Base-by-base conservation (phyloP, 225 moss, liverwort and hornwort genomes). In the Pseudisothecium myosuroides region DNA sequence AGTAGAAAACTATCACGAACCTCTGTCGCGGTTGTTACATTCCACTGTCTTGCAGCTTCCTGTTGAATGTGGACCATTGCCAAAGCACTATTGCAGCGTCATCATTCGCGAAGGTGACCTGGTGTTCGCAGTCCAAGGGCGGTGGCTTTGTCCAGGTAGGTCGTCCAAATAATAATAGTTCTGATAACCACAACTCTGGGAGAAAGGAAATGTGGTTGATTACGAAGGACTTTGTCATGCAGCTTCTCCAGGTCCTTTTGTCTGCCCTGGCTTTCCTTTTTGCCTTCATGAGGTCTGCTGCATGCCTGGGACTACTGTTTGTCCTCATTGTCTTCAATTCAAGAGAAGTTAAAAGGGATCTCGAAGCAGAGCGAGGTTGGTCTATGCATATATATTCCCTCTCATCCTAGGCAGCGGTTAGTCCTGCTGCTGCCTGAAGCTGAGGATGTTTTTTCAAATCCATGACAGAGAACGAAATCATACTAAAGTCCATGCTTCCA, bases 141-240 rank as follows among this genome's bases (percentile, higher is more conserved):
- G 92, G 92, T 92, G 81, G 92, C 76, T 87, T 92, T 90, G 90
- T 90, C 90, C 67, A 60, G 86, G 83, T 79, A 84, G 59, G 88
- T 85, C 83, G 64, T 86, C 58, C 78, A 59, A 82, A 47, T 64
- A 76, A 76, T 88, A 60, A 88, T 89, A 68, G 68, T 60, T 59
- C 88, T 88, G 88, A 43, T 74, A 65, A 55, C 75, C 80, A 85
- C n/a, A 58, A 17, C 31, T 74, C 88, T 90, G 88, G 87, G 80
- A 81, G 84, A 74, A 87, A 76, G 59, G 55, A n/a, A n/a, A 21
- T 31, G 59, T 31, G 67, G 89, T 78, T 78, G 84, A 89, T 84
- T 60, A 76, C 54, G 49, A n/a, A 59, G 49, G 84, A 89, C 89
- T 92, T 89, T 80, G 89, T 87, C 90, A 56, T 49, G 76, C 65